Conservation (phyloP, 2,329 filamentous ascomycete genomes). For the Botrytis medusae region DNA sequence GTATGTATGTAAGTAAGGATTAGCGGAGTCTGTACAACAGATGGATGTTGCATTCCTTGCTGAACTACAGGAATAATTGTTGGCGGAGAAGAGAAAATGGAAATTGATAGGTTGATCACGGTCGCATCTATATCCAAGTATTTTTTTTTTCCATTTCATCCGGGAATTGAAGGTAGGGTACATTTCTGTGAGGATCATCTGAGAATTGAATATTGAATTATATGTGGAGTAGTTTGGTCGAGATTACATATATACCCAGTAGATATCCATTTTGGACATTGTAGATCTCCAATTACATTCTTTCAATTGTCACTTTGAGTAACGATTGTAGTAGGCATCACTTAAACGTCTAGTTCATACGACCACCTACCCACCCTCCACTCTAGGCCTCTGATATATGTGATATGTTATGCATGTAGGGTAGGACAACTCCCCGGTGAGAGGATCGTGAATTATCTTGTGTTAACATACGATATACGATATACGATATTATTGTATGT, state of each 20-base stretch:
- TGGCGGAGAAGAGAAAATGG: not conserved
- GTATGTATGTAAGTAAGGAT: not conserved
- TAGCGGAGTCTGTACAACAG: constrained; percentile 5
- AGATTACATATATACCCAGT: not conserved
- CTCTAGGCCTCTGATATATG: not conserved
- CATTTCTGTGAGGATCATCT: not conserved
- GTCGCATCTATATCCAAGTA: not conserved
- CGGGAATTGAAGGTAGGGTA: not conserved
- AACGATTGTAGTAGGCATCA: not conserved
- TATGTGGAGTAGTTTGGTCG: not conserved
- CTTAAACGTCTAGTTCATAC: not conserved
- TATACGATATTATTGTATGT: not conserved
- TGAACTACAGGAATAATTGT: not conserved
- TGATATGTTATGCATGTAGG: not conserved
- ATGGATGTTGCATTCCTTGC: not conserved
- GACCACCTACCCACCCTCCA: not conserved
- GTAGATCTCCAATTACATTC: not conserved
- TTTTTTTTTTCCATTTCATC: not conserved
- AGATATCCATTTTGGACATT: not conserved
- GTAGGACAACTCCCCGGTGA: not conserved
- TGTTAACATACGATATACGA: not conserved
- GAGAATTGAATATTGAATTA: not conserved
- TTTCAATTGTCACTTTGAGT: not conserved
- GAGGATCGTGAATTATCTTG: not conserved
- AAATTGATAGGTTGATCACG: not conserved